These are phyloP conservation scores for Metroxylon sagu DNA, from an alignment of 176 grass and related monocot genomes.

Conservation along the genomic window DNA sequence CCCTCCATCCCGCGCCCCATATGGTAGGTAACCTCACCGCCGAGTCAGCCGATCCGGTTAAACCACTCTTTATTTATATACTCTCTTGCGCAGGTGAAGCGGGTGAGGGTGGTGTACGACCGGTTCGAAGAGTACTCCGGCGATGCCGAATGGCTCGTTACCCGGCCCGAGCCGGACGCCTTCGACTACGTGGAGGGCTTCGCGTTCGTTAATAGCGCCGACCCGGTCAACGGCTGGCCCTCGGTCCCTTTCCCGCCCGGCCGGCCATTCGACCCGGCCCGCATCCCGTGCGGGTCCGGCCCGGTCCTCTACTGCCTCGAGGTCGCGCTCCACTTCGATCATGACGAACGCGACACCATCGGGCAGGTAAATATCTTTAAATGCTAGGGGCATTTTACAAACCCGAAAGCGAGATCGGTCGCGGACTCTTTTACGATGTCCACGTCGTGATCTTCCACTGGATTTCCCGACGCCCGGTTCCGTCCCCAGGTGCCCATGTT, in stretches of 20 bases:
- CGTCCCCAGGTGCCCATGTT: not conserved
- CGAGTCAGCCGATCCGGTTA: too few species aligned
- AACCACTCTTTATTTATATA: too few species aligned
- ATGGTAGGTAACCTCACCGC: conserved; percentile 25
- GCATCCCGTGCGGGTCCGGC: conserved; percentile 38
- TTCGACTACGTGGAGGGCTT: conserved; percentile 97
- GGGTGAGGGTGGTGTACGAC: conserved; percentile 65
- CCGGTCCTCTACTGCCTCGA: conserved; percentile 92
- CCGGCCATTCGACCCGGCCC: conserved; percentile 35
- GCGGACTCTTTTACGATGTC: conserved; percentile 11
- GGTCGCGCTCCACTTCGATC: conserved; percentile 64
- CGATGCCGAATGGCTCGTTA: conserved; percentile 79
- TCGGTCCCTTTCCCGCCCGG: conserved; percentile 45
- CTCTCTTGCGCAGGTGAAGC: conserved; percentile 37
- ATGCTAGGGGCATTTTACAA: conserved; percentile 9
- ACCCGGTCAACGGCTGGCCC: conserved; percentile 79
- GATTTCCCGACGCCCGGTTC: conserved; percentile 37
- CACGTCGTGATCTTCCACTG: conserved; percentile 31
- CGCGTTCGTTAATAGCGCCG: conserved; percentile 52
- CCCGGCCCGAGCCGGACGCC: conserved; percentile 12
- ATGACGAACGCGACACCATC: conserved; percentile 18
- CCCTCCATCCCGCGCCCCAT: conserved; percentile 39
- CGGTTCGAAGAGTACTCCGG: conserved; percentile 62
- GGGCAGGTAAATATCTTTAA: conserved; percentile 41
- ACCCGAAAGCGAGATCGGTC: too few species aligned